Evolutionary conservation across 2,329 filamentous ascomycete genomes (phyloP), one percentile per base, ranked within the genome.

Genomic region (Macroventuria anomochaeta): DNA sequence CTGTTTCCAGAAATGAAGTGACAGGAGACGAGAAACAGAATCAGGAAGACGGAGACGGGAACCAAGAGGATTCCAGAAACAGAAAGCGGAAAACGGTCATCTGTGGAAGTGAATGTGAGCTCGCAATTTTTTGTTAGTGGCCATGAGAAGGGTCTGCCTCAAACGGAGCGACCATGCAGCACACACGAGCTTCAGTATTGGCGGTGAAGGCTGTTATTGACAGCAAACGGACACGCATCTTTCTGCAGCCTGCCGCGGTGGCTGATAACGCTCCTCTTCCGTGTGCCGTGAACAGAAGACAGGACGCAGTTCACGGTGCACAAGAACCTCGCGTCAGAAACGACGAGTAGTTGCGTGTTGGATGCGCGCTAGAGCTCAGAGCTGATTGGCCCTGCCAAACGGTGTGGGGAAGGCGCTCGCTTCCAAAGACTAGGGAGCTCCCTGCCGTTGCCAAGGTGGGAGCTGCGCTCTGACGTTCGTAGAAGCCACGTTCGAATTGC

Each of bases 401-500:
- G 26, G 21, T 38, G 49, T 55, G 47, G 52, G 51, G 44, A 41
- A 39, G 46, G 28, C 7, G 55, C 46, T 54, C 49, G 61, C 46
- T 58, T 61, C 59, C 49, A 52, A 28, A 29, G 39, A 52, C 55
- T 42, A 44, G 50, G 50, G 36, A 43, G 41, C 48, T 59, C 38
- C 53, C 38, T 44, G 55, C 17, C 39, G 52, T 33, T 54, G 57
- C 58, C 62, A 62, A 59, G 41, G 13, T 53, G 53, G 46, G 62
- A 53, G 51, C 39, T 43, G 51, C 46, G 38, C 57, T 50, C 46
- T 55, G 53, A 51, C 53, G 46, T 55, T 46, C 46, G 13, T 50
- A 46, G 65, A 71, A 70, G 68, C 63, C 69, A 71, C 69, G 68
- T 71, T 71, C 62, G 55, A 64, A 59, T 58, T 61, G 47, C 61